phyloP scores from a whole-genome alignment of 2,329 filamentous ascomycete species.

The Aspergillus awamori region DNA sequence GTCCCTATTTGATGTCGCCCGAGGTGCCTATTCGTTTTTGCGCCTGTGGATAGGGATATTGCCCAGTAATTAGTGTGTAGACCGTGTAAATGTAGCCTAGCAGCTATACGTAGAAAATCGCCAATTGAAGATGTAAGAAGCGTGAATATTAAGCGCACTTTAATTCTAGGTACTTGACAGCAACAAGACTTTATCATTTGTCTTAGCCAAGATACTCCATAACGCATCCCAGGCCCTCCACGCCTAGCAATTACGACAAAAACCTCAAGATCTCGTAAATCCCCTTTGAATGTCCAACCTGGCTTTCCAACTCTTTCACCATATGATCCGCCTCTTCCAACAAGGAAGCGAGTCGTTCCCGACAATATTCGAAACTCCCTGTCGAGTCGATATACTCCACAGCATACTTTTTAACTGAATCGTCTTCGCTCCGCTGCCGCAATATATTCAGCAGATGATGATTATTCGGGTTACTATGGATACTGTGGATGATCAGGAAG shows the following conservation, averaged over 20 bases:
- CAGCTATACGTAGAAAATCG: too few species aligned
- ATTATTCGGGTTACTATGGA: slow-evolving; percentile 60
- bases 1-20: too few species aligned
- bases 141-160: too few species aligned
- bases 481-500: slow-evolving; percentile 89
- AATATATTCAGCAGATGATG: slow-evolving; percentile 83
- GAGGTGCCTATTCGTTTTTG: too few species aligned
- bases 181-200: too few species aligned
- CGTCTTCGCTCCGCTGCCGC: slow-evolving; percentile 79
- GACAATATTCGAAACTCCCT: slow-evolving; percentile 76
- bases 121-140: too few species aligned
- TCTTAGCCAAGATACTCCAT: too few species aligned
- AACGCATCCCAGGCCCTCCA: too few species aligned
- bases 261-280: not conserved
- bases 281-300: not conserved
- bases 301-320: not conserved
- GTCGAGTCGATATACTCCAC: slow-evolving; percentile 82
- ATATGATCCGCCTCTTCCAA: not conserved
- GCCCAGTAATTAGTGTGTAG: too few species aligned
- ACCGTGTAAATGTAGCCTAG: too few species aligned
- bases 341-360: not conserved
- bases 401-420: slow-evolving; percentile 84
- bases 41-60: too few species aligned
- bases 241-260: not conserved
- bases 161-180: too few species aligned